Evolutionary conservation across 2,329 filamentous ascomycete genomes (phyloP), one percentile per base, ranked within the genome.

Genomic region (Trichophyton mentagrophytes): DNA sequence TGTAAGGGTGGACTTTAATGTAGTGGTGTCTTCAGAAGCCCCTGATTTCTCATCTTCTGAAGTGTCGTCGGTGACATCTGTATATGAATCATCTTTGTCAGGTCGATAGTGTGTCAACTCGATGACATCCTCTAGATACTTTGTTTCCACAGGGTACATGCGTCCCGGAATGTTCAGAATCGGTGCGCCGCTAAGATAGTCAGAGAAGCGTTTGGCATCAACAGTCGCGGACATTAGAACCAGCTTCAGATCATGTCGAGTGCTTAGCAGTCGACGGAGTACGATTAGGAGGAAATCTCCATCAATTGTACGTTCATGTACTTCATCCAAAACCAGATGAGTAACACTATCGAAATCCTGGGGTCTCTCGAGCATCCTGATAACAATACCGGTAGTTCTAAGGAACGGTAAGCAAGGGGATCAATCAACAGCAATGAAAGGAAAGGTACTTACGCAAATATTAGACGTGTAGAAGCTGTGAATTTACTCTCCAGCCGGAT

Each of bases 141-240:
- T 85, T 42, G 91, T 89, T 66, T 89, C 81, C 1, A 99, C 93
- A 0, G 93, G 92, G 69, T 95, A 99, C 0, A 92, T 97, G 55
- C 93, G 84, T 0, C 93, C 93, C 1, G 93, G 93, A 13, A 99
- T 90, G 62, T 88, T 90, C 60, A 99, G 78, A 46, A 97, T 85
- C 0, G 92, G 92, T 0, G 92, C 92, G 3, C 85, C 85, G 60
- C 86, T 85, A 1, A 99, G 81, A 69, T 97, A 99, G 9, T 84
- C 83, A 0, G 93, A 96, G 71, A 99, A 96, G 15, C 86, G 85
- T 62, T 92, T 86, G 0, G 93, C 90, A 72, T 99, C 90, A 6
- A 99, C 90, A 0, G 93, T 99, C 9, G 93, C 93, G 66, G 92
- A 97, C 93, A 99, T 99, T 56, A 99, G 81, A 42, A 99, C 82